Evolutionary conservation across 225 moss, liverwort and hornwort species (phyloP).

Genomic region (Climacium dendroides): DNA sequence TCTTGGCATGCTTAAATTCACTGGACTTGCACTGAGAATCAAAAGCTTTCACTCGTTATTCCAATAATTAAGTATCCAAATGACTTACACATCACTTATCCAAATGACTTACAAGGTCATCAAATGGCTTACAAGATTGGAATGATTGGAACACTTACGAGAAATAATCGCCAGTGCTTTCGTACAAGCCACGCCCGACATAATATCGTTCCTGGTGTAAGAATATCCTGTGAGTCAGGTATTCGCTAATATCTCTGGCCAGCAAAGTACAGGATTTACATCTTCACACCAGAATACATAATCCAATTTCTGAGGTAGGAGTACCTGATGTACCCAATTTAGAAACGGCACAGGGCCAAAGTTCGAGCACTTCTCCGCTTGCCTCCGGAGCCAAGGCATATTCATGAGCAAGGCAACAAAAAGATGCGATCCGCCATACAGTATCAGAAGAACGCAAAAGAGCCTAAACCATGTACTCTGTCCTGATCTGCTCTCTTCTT

Average conservation of each 20-base stretch:
- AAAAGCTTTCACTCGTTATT: not conserved
- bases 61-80: not conserved
- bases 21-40: not conserved
- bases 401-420: constrained; percentile 45
- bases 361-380: constrained; percentile 44
- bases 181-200: constrained; percentile 50
- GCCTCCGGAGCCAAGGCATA: constrained; percentile 64
- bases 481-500: constrained; percentile 35
- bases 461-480: constrained; percentile 52
- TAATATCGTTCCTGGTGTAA: constrained; percentile 33
- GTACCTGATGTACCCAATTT: constrained; percentile 87
- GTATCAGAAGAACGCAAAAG: constrained; percentile 54
- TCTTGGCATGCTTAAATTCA: not conserved
- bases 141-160: constrained; percentile 14
- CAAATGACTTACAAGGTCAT: not conserved
- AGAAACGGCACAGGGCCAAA: constrained; percentile 56
- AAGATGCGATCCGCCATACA: constrained; percentile 57
- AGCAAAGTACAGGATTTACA: not conserved
- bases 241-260: not conserved
- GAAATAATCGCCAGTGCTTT: constrained; percentile 28
- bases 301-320: not conserved
- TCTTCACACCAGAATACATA: not conserved
- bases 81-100: not conserved
- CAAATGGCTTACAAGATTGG: not conserved
- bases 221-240: not conserved